Evolutionary conservation across 2,329 filamentous ascomycete genomes (phyloP).

Genomic region (Talaromyces albobiverticillius): DNA sequence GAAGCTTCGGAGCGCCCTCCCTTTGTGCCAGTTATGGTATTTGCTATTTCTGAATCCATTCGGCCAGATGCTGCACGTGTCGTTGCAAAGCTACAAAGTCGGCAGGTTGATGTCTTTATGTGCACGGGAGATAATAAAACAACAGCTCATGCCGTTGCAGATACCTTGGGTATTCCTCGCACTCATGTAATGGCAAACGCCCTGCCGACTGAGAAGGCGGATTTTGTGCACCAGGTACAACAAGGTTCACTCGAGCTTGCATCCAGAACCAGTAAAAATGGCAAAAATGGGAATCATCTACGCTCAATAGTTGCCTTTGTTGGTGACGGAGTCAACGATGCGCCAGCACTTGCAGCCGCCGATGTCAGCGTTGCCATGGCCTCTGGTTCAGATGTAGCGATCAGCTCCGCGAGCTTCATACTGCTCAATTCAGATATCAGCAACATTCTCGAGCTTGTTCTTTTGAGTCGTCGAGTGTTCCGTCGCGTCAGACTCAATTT

Average conservation of each 20-base stretch:
- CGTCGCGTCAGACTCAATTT: conserved; percentile 80
- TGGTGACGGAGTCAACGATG: conserved; percentile 86
- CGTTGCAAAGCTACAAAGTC: conserved; percentile 61
- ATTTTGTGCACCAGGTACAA: conserved; percentile 40
- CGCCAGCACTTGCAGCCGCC: conserved; percentile 73
- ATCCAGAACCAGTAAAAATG: neutral
- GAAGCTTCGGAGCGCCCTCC: conserved; percentile 14
- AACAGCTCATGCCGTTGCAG: conserved; percentile 76
- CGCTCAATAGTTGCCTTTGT: conserved; percentile 69
- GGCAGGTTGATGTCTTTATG: conserved; percentile 79
- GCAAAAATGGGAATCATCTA: conserved; percentile 14
- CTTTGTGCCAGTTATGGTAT: conserved; percentile 57
- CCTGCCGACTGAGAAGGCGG: conserved; percentile 74
- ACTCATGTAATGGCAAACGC: conserved; percentile 82
- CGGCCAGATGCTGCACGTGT: conserved; percentile 68
- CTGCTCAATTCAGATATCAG: conserved; percentile 70
- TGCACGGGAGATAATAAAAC: conserved; percentile 84
- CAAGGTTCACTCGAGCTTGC: neutral
- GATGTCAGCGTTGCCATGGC: conserved; percentile 82
- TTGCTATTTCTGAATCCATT: conserved; percentile 78
- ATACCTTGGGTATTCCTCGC: conserved; percentile 68
- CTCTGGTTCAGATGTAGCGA: conserved; percentile 76
- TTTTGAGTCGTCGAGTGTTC: conserved; percentile 70
- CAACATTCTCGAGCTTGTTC: conserved; percentile 69
- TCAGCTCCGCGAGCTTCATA: conserved; percentile 78